Base-by-base conservation (phyloP, 495 filamentous ascomycete species). In the Podospora australis region DNA sequence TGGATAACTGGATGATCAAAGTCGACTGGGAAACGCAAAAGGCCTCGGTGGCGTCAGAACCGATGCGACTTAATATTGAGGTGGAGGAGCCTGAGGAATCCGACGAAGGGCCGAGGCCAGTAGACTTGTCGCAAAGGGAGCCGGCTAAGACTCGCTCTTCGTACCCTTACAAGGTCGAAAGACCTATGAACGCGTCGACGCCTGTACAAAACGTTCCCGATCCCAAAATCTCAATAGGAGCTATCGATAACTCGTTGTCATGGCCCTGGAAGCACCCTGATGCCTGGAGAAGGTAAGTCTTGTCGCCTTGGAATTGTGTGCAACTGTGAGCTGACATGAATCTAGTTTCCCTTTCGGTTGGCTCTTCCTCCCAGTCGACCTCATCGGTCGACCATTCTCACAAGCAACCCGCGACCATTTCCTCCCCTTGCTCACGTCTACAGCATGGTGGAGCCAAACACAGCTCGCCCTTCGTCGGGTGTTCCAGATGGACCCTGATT, bases 221-320 rank as follows among this genome's bases (percentile, higher is more conserved):
- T 10, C 79, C 85, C 21, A 74, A 77, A 28, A 81, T 95, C 26
- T 75, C 81, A 10, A 77, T 98, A 50, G 92, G 92, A 20, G 92
- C 92, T 46, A 98, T 98, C 55, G 92, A 98, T 63, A 98, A 98
- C 64, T 96, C 90, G 56, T 60, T 98, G 44, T 97, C 92, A 6
- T 98, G 94, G 88, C 92, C 92, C 8, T 98, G 92, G 92, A 98
- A 98, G 65, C 92, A 98, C 57, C 92, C 92, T 1, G 92, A 98
- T 72, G 90, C 92, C 25, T 83, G 79, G 79, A 68, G 79, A 54
- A 75, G 72, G 72, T 75, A 53, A 45, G 56, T 36, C 17, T 5
- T 16, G 5, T 8, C 17, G 13, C 13, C 17, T 36, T 16, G 5
- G 11, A 10, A 7, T 16, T n/a, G 5, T 36, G 5, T n/a, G 13